phyloP scores from a whole-genome alignment of 306 rosid genomes.

The Acacia melanoxylon region DNA sequence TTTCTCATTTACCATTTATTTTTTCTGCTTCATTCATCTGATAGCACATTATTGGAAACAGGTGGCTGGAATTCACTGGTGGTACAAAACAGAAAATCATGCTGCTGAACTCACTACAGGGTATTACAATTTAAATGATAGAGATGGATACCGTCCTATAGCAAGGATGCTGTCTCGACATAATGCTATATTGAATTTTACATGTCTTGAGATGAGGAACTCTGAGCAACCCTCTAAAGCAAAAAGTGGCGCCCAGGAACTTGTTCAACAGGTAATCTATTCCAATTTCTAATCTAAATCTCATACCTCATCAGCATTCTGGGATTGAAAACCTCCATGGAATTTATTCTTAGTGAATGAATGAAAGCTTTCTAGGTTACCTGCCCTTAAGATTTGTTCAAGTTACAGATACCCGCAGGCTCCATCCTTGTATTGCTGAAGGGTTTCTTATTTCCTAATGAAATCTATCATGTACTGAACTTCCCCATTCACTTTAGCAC shows the following conservation, averaged over 20 bases:
- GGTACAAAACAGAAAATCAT: conserved; percentile 72
- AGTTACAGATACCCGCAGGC: background rate
- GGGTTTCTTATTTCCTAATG: background rate
- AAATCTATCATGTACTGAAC: background rate
- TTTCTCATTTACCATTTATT: background rate
- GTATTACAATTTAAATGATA: conserved; percentile 69
- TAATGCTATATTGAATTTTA: conserved; percentile 70
- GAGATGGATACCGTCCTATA: conserved; percentile 91
- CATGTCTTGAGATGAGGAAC: conserved; percentile 91
- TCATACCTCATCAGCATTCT: background rate
- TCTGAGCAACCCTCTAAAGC: conserved; percentile 60
- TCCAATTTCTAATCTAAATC: background rate
- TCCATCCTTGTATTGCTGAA: background rate
- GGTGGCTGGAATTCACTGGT: conserved; percentile 99
- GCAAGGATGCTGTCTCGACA: conserved; percentile 81
- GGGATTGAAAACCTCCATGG: conserved; percentile 15
- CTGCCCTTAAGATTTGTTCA: background rate
- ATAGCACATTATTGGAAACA: conserved; percentile 36
- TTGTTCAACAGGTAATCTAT: conserved; percentile 72
- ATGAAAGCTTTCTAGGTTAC: background rate
- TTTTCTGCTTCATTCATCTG: background rate
- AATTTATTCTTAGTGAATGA: background rate
- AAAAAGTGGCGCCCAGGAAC: conserved; percentile 70
- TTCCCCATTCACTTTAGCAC: background rate
- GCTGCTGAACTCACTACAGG: conserved; percentile 92